Percentiles rank a stretch among this genome's conserved stretches.
phyloP scores from a whole-genome alignment of 129 eudicot species.

The Pittosporum tobira region DNA sequence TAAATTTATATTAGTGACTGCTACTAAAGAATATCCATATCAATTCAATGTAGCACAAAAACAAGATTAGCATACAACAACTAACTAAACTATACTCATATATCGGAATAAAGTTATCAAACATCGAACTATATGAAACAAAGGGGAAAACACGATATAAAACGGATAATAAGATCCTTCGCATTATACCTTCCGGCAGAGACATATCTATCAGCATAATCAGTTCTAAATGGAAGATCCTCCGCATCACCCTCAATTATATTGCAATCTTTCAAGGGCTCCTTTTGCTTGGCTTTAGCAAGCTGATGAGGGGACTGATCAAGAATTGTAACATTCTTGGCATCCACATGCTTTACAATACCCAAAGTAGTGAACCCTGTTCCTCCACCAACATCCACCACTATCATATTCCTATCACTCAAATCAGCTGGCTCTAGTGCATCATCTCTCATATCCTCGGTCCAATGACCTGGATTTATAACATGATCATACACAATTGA shows the following conservation, averaged over 20 bases:
- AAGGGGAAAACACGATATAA: not conserved
- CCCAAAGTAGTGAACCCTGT: conserved; percentile 84
- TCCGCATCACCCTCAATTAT: conserved; percentile 84
- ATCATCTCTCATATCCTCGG: conserved; percentile 77
- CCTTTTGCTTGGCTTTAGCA: conserved; percentile 68
- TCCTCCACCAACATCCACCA: conserved; percentile 89
- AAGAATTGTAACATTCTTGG: conserved; percentile 78
- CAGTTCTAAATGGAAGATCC: conserved; percentile 67
- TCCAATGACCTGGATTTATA: conserved; percentile 89
- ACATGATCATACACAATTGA: conserved; percentile 81
- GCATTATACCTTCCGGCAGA: conserved; percentile 88
- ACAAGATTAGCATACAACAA: not conserved
- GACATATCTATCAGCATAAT: conserved; percentile 81
- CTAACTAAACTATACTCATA: not conserved
- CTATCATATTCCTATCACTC: conserved; percentile 28
- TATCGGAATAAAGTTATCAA: no score
- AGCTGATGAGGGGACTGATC: conserved; percentile 94
- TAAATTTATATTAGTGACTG: not conserved
- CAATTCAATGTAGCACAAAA: not conserved
- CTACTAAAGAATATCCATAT: not conserved
- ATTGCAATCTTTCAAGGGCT: conserved; percentile 59
- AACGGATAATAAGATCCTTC: not conserved
- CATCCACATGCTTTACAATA: conserved; percentile 68
- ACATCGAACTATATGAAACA: not conserved
- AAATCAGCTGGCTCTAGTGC: conserved; percentile 80